Percentiles rank a stretch among this genome's conserved stretches.
phyloP scores from a whole-genome alignment of 73 alveolate species.

The Uronychia setigera region DNA sequence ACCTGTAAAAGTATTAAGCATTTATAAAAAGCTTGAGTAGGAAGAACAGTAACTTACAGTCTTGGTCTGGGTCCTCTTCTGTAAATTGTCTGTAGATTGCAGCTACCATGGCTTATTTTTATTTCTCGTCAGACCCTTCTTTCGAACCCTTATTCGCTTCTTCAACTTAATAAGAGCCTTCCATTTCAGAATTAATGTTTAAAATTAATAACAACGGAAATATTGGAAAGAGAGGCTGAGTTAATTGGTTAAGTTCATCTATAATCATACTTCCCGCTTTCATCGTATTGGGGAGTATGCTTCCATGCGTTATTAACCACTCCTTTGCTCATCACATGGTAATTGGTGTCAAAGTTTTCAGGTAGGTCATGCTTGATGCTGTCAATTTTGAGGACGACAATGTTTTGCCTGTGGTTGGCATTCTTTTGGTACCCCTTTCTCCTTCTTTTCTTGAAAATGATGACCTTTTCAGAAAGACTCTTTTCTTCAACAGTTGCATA shows the following conservation, averaged over 20 bases:
- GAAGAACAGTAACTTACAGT: not conserved
- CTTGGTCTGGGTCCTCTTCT: not conserved
- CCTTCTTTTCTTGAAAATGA: conserved; percentile 81
- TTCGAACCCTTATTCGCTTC: not conserved
- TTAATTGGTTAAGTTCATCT: too few relatives aligned
- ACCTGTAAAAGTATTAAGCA: not conserved
- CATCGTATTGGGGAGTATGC: not conserved
- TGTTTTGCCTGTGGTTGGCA: conserved; percentile 69
- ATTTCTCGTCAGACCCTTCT: not conserved
- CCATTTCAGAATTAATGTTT: not conserved
- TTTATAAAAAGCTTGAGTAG: too few relatives aligned
- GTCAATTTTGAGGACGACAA: conserved; percentile 69
- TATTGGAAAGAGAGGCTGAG: too few relatives aligned
- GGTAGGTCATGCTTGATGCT: conserved; percentile 69
- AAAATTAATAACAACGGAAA: too few relatives aligned
- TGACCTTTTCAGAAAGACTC: conserved; percentile 66
- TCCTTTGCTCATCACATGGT: not conserved
- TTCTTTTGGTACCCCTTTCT: conserved; percentile 77
- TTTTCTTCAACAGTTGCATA: conserved; percentile 80
- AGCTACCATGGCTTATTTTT: not conserved
- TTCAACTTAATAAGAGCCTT: too few relatives aligned
- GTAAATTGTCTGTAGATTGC: not conserved
- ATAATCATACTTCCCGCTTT: too few relatives aligned
- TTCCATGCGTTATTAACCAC: too few relatives aligned
- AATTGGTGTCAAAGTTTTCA: conserved; percentile 25